Conservation (phyloP, 2,329 filamentous ascomycete genomes). For the Beauveria sp. region DNA sequence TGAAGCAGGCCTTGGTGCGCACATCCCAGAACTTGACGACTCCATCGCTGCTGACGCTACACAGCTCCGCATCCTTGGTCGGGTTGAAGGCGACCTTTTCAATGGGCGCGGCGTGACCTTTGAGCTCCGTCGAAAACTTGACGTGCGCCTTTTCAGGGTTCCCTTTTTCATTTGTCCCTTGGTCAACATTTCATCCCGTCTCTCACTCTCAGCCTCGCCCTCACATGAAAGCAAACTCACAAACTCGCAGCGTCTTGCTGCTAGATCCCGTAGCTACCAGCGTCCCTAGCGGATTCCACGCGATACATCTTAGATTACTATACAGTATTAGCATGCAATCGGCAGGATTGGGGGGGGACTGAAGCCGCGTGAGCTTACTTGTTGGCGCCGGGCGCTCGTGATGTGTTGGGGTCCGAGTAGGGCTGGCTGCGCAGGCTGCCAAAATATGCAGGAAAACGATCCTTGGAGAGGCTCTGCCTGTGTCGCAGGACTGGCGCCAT, state of each 20-base stretch:
- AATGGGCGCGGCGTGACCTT: constrained; percentile 56
- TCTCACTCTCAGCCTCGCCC: background rate
- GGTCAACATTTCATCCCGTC: background rate
- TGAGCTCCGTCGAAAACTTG: constrained; percentile 68
- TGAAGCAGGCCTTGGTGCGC: constrained; percentile 60
- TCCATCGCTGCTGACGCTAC: constrained; percentile 66
- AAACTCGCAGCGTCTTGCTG: constrained; percentile 66
- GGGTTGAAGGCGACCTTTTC: constrained; percentile 76
- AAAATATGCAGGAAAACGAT: constrained; percentile 62
- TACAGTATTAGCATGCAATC: constrained; percentile 12
- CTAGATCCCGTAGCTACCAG: constrained; percentile 74
- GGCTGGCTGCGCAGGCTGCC: constrained; percentile 60
- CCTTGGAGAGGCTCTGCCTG: constrained; percentile 56
- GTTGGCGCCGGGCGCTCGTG: constrained; percentile 38
- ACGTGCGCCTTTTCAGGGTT: constrained; percentile 70
- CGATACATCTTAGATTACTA: constrained; percentile 64
- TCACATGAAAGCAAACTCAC: constrained; percentile 33
- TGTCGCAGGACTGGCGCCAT: constrained; percentile 38
- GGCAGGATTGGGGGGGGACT: background rate
- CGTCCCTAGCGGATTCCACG: constrained; percentile 82
- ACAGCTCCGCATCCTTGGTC: constrained; percentile 67
- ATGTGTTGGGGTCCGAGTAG: constrained; percentile 56
- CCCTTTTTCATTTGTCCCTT: constrained; percentile 35
- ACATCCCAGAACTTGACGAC: constrained; percentile 77
- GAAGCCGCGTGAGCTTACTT: constrained; percentile 17